These are phyloP conservation scores for Cymbopogon flexuosus DNA, from an alignment of 202 grass and related monocot species.

Conservation along the genomic window DNA sequence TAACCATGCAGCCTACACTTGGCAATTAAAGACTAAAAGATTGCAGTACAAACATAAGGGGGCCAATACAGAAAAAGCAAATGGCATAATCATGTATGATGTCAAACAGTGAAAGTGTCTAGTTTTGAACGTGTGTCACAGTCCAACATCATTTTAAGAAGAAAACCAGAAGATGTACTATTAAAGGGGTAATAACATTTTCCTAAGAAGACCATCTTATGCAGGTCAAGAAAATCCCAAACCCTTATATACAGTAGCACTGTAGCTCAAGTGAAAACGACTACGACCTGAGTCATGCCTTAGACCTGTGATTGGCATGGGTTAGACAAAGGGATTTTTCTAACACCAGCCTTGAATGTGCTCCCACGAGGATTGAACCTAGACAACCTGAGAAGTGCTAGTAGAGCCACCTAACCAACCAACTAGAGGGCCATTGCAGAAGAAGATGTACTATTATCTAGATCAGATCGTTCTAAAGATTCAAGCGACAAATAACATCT, in stretches of 20 bases:
- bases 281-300: not conserved
- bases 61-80: not conserved
- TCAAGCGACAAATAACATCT: constrained; percentile 33
- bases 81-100: constrained; percentile 5
- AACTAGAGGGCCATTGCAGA: not conserved
- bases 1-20: not conserved
- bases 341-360: not conserved
- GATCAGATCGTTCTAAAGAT: not conserved
- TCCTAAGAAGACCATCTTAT: not conserved
- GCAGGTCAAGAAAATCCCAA: not conserved
- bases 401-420: not conserved
- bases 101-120: not conserved
- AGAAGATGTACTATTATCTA: not conserved
- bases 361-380: not conserved
- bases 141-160: constrained; percentile 3
- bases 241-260: not conserved
- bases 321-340: not conserved
- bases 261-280: not conserved
- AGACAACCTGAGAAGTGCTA: not conserved
- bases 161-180: not conserved
- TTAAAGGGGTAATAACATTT: not conserved
- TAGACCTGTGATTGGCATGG: not conserved
- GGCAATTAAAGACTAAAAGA: constrained; percentile 12
- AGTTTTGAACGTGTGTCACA: constrained; percentile 3
- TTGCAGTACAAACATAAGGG: constrained; percentile 17